Conservation (phyloP, 2,329 filamentous ascomycete genomes). For the Fusarium sp. region DNA sequence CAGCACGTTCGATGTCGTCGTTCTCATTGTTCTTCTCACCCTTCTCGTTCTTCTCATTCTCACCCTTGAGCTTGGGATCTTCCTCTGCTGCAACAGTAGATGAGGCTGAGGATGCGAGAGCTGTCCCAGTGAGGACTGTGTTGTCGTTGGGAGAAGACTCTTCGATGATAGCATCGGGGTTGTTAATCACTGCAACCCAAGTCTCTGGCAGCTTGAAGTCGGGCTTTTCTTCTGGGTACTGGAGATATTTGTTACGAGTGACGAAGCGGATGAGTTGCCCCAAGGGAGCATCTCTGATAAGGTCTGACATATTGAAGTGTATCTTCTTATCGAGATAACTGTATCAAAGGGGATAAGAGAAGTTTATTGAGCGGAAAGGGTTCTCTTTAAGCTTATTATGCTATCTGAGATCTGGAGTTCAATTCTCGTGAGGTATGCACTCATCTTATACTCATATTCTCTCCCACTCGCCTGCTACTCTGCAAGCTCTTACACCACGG, state of each 20-base stretch:
- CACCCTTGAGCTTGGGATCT: conserved; percentile 13
- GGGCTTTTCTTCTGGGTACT: conserved; percentile 66
- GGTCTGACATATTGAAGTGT: conserved; percentile 39
- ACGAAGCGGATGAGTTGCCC: conserved; percentile 66
- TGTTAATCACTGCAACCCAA: conserved; percentile 48
- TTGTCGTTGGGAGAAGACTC: conserved; percentile 14
- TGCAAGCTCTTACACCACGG: conserved; percentile 1
- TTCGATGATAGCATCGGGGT: conserved; percentile 35
- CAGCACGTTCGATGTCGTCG: conserved; percentile 20
- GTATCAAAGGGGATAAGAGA: neutral
- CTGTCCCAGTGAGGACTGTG: conserved; percentile 16
- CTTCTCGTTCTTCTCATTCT: conserved; percentile 8
- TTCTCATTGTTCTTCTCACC: conserved; percentile 8
- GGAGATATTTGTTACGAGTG: conserved; percentile 60
- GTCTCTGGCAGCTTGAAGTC: conserved; percentile 60
- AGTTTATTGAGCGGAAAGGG: neutral
- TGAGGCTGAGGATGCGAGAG: conserved; percentile 34
- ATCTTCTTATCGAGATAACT: neutral
- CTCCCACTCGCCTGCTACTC: neutral
- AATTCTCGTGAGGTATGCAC: neutral
- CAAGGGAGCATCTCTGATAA: conserved; percentile 63
- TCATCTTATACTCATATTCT: conserved; percentile 28
- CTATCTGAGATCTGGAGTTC: neutral
- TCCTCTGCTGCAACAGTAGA: conserved; percentile 34
- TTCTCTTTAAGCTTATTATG: conserved; percentile 11